Evolutionary conservation across 2,329 filamentous ascomycete genomes (phyloP).

Genomic region (Diaporthe eres): DNA sequence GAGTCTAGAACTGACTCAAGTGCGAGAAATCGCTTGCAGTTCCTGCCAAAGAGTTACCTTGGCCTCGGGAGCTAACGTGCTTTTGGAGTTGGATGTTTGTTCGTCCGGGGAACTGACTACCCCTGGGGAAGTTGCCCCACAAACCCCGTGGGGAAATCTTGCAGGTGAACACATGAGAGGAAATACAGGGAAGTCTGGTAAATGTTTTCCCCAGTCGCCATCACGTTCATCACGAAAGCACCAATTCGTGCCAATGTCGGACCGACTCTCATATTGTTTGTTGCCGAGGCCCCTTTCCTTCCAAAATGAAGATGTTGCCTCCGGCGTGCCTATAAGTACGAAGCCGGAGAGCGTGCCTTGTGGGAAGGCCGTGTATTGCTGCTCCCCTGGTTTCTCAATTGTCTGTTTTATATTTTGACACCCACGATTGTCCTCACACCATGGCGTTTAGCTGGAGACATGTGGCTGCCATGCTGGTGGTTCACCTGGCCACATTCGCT

Average conservation of each 20-base stretch:
- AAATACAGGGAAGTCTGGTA: slow-evolving; percentile 10
- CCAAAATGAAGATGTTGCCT: background rate
- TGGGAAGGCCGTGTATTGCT: background rate
- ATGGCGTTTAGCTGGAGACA: slow-evolving; percentile 9
- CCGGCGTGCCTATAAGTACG: slow-evolving; percentile 1
- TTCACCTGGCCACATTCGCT: background rate
- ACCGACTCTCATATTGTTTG: background rate
- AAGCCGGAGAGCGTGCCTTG: no score
- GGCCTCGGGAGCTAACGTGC: background rate
- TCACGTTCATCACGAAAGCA: background rate
- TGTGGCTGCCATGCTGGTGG: slow-evolving; percentile 9
- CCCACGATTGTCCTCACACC: background rate
- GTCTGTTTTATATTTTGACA: background rate
- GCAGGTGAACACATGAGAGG: background rate
- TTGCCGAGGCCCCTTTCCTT: background rate
- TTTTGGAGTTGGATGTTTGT: background rate
- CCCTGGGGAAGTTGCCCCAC: slow-evolving; percentile 1
- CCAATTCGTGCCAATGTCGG: slow-evolving; percentile 6
- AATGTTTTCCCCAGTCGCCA: slow-evolving; percentile 20
- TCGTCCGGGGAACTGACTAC: slow-evolving; percentile 18
- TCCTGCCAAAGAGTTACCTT: background rate
- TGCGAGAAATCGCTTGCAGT: background rate
- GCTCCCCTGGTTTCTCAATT: no score
- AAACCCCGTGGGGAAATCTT: slow-evolving; percentile 17
- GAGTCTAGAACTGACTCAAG: slow-evolving; percentile 18